Conservation (phyloP, 805 yeast species). For the Ogataea trehaloabstinens region DNA sequence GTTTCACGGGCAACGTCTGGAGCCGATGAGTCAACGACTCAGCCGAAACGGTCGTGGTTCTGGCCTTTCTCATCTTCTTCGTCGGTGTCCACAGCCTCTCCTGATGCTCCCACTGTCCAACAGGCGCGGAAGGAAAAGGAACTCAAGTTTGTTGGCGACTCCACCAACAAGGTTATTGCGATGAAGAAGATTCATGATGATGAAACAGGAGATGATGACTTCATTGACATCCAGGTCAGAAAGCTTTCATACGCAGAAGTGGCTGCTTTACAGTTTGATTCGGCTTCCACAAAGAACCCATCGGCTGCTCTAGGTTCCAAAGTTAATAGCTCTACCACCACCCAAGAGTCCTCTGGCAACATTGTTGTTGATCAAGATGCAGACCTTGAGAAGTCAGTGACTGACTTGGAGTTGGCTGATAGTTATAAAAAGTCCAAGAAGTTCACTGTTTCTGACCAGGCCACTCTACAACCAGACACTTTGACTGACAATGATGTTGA, state of each 20-base stretch:
- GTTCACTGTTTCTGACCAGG: conserved; percentile 4
- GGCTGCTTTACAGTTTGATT: conserved; percentile 33
- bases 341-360: conserved; percentile 1
- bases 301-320: neutral
- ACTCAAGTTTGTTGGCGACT: conserved; percentile 11
- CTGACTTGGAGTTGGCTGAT: conserved; percentile 31
- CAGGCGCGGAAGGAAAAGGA: conserved; percentile 6
- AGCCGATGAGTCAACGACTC: neutral
- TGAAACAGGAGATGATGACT: conserved; percentile 28
- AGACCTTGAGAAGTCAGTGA: conserved; percentile 31
- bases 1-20: conserved; percentile 1
- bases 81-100: neutral
- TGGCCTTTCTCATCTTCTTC: conserved; percentile 17
- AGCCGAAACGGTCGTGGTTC: conserved; percentile 13
- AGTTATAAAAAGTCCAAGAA: conserved; percentile 17
- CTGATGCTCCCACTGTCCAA: conserved; percentile 1
- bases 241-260: conserved; percentile 55
- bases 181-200: conserved; percentile 27
- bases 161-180: conserved; percentile 30
- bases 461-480: neutral
- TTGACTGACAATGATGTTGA: conserved; percentile 2
- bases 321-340: neutral
- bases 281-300: conserved; percentile 3
- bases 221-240: conserved; percentile 45
- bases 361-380: conserved; percentile 30